Conservation (phyloP, 805 yeast species). For the Kregervanrija pseudodelftensis region DNA sequence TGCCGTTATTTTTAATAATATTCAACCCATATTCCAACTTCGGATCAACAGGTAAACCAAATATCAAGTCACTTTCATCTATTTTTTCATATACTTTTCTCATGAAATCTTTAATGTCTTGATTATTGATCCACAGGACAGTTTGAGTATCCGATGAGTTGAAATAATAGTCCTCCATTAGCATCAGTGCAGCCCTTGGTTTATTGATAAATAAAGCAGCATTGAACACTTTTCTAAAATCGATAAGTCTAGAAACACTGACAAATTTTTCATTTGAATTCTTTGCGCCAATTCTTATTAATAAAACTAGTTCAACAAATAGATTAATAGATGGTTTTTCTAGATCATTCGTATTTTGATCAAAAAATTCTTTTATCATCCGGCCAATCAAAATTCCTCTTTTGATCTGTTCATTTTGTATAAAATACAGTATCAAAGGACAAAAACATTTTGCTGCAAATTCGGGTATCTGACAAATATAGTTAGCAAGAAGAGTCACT, state of each 20-base stretch:
- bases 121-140: background rate
- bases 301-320: conserved; percentile 27
- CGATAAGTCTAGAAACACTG: conserved; percentile 25
- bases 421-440: conserved; percentile 23
- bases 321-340: conserved; percentile 13
- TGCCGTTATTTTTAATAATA: conserved; percentile 28
- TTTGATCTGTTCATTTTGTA: conserved; percentile 13
- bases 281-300: conserved; percentile 36
- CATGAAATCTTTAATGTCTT: conserved; percentile 12
- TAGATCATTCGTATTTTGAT: conserved; percentile 5
- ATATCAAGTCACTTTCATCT: conserved; percentile 55
- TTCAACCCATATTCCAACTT: conserved; percentile 45
- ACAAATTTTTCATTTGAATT: conserved; percentile 21
- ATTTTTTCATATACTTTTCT: conserved; percentile 41
- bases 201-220: conserved; percentile 29
- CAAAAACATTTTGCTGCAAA: conserved; percentile 25
- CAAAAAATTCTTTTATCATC: conserved; percentile 20
- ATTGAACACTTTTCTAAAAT: conserved; percentile 22
- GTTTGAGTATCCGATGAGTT: conserved; percentile 6
- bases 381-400: conserved; percentile 12
- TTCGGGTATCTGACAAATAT: conserved; percentile 21
- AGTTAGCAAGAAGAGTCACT: conserved; percentile 28
- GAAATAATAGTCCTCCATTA: conserved; percentile 37
- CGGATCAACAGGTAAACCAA: conserved; percentile 58
- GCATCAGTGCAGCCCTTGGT: conserved; percentile 38